A percentile compares a stretch with the other conserved stretches of the same genome.
Evolutionary conservation across 768 basidiomycete species (phyloP).

Genomic region (Trametes gibbosa): DNA sequence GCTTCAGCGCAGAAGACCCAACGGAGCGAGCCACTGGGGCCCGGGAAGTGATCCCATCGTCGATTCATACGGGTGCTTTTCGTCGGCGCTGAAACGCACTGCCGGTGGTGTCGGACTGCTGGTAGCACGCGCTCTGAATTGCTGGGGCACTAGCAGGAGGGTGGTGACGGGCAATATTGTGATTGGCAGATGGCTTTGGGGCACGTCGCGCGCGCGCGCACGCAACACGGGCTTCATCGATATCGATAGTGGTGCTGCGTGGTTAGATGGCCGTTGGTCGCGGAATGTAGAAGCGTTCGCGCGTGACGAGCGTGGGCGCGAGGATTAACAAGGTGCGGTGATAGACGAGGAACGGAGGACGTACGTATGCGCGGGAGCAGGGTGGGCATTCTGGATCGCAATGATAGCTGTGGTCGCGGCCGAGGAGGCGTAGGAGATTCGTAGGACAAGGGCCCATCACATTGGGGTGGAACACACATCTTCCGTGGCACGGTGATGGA

Average conservation of each 20-base stretch:
- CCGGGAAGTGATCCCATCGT: constrained; percentile 5
- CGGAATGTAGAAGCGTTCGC: neutral
- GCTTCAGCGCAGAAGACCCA: constrained; percentile 1
- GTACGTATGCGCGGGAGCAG: neutral
- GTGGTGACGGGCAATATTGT: too few relatives aligned
- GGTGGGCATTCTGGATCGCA: too few relatives aligned
- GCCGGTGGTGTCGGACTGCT: too few relatives aligned
- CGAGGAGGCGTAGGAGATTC: too few relatives aligned
- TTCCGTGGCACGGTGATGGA: neutral
- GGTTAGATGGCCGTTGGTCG: too few relatives aligned
- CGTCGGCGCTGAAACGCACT: neutral
- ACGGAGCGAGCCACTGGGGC: neutral
- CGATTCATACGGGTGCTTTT: neutral
- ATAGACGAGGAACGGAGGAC: neutral
- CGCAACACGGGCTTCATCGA: too few relatives aligned
- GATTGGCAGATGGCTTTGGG: too few relatives aligned
- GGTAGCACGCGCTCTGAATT: too few relatives aligned
- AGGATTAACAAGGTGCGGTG: neutral
- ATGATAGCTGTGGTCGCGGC: too few relatives aligned
- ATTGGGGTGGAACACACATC: neutral
- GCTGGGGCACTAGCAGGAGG: too few relatives aligned
- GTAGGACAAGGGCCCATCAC: neutral
- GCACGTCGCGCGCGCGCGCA: too few relatives aligned
- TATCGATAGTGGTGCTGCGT: too few relatives aligned
- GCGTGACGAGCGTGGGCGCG: neutral